Conservation (phyloP, 2,329 filamentous ascomycete species). For the Chalara sp. region DNA sequence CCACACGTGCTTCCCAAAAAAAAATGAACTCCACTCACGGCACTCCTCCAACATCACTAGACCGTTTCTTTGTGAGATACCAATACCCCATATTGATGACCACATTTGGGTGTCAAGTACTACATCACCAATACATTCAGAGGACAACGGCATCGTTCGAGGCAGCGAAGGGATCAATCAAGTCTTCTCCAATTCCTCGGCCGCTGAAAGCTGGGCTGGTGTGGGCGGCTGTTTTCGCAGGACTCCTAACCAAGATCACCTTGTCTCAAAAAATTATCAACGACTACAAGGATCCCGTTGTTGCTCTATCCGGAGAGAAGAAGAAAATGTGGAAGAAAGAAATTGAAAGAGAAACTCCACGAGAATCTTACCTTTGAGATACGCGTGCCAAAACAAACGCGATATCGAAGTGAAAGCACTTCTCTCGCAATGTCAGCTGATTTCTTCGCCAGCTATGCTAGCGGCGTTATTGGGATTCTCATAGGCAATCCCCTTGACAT, state of each 20-base stretch:
- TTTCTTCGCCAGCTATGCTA: slow-evolving; percentile 90
- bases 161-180: slow-evolving; percentile 1
- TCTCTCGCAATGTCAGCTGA: slow-evolving; percentile 45
- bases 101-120: slow-evolving; percentile 16
- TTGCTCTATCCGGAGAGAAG: slow-evolving; percentile 8
- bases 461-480: slow-evolving; percentile 77
- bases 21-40: slow-evolving; percentile 6
- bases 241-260: slow-evolving; percentile 19
- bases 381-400: not conserved
- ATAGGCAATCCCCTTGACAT: slow-evolving; percentile 83
- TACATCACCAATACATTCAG: slow-evolving; percentile 19
- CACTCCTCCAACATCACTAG: slow-evolving; percentile 9
- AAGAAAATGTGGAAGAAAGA: slow-evolving; percentile 11
- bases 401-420: slow-evolving; percentile 5
- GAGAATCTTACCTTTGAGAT: not conserved
- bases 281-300: slow-evolving; percentile 17
- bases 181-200: slow-evolving; percentile 9
- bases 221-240: slow-evolving; percentile 19
- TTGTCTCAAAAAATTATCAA: slow-evolving; percentile 16
- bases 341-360: not conserved
- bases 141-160: slow-evolving; percentile 11
- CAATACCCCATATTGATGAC: slow-evolving; percentile 16
- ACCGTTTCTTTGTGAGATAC: slow-evolving; percentile 18
- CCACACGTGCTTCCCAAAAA: slow-evolving; percentile 4
- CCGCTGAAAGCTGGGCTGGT: slow-evolving; percentile 18